Evolutionary conservation across 768 basidiomycete genomes (phyloP).

Genomic region (Gyrodon lividus): DNA sequence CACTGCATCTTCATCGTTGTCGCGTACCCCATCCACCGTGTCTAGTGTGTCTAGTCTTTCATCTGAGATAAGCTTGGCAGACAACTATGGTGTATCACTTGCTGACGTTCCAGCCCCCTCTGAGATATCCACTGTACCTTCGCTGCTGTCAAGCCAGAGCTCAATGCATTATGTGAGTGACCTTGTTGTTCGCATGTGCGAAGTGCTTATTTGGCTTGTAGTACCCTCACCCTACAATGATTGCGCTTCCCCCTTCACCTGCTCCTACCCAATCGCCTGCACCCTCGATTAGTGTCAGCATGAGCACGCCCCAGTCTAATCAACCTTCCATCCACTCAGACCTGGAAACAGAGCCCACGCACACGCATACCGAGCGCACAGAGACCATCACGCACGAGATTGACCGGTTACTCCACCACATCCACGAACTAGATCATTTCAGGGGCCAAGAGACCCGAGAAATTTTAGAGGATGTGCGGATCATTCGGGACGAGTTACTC

Average conservation of each 20-base stretch:
- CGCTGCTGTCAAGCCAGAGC: conserved; percentile 49
- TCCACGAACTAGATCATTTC: conserved; percentile 63
- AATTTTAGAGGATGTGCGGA: conserved; percentile 63
- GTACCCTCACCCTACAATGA: conserved; percentile 33
- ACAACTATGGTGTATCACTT: conserved; percentile 26
- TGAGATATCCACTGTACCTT: conserved; percentile 55
- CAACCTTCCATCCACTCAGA: conserved; percentile 48
- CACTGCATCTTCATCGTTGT: conserved; percentile 27
- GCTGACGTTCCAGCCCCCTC: conserved; percentile 17
- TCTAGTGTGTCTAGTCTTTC: conserved; percentile 47
- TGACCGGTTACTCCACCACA: conserved; percentile 47
- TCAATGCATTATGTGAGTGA: conserved; percentile 37
- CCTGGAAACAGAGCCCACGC: conserved; percentile 43
- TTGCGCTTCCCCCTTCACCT: conserved; percentile 32
- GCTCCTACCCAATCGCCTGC: conserved; percentile 39
- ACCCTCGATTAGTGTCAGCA: conserved; percentile 45
- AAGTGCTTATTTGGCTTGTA: conserved; percentile 10
- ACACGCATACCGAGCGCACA: conserved; percentile 36
- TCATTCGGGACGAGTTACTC: conserved; percentile 66
- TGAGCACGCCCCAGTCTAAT: conserved; percentile 48
- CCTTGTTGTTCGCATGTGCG: not conserved
- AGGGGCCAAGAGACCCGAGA: conserved; percentile 65
- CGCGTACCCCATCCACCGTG: conserved; percentile 39
- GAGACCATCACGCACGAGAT: conserved; percentile 52
- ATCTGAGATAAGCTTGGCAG: conserved; percentile 34